These are phyloP conservation scores for Hericium alpestre DNA, from an alignment of 768 basidiomycete genomes.

Conservation along the genomic window DNA sequence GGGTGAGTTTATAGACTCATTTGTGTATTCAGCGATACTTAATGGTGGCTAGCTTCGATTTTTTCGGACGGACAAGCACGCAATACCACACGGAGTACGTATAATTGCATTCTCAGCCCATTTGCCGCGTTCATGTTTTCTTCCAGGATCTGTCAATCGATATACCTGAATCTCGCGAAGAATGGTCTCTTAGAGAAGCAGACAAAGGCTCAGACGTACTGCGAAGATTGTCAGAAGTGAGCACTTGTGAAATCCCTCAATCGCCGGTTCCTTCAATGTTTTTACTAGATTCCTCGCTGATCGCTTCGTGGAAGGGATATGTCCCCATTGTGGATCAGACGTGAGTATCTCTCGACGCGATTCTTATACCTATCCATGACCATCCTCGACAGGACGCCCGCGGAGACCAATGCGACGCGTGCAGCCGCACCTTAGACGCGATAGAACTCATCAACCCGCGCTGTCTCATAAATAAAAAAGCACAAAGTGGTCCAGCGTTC, in stretches of 20 bases:
- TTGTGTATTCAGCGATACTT: background rate
- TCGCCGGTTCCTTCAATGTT: slow-evolving; percentile 7
- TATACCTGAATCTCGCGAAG: slow-evolving; percentile 76
- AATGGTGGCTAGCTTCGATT: slow-evolving; percentile 60
- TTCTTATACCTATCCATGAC: background rate
- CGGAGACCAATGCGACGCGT: slow-evolving; percentile 96
- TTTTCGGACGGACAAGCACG: slow-evolving; percentile 92
- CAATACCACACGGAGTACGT: slow-evolving; percentile 78
- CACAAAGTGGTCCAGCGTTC: slow-evolving; percentile 68
- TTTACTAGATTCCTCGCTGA: slow-evolving; percentile 78
- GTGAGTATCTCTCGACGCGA: slow-evolving; percentile 27
- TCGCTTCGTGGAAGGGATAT: slow-evolving; percentile 95
- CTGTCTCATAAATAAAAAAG: slow-evolving; percentile 71
- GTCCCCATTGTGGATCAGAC: slow-evolving; percentile 85
- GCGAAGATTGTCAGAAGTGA: slow-evolving; percentile 81
- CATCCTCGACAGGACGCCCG: slow-evolving; percentile 64
- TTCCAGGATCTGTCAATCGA: slow-evolving; percentile 76
- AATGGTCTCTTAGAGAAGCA: slow-evolving; percentile 72
- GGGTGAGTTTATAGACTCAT: slow-evolving; percentile 36
- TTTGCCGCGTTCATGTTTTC: background rate
- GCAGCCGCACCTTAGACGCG: slow-evolving; percentile 85
- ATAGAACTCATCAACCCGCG: slow-evolving; percentile 91
- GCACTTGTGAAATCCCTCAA: slow-evolving; percentile 10
- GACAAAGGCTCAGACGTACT: slow-evolving; percentile 88
- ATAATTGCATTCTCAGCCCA: background rate